These are phyloP conservation scores for Drechmeria coniospora DNA, from an alignment of 2,329 filamentous ascomycete genomes.

Conservation along the genomic window DNA sequence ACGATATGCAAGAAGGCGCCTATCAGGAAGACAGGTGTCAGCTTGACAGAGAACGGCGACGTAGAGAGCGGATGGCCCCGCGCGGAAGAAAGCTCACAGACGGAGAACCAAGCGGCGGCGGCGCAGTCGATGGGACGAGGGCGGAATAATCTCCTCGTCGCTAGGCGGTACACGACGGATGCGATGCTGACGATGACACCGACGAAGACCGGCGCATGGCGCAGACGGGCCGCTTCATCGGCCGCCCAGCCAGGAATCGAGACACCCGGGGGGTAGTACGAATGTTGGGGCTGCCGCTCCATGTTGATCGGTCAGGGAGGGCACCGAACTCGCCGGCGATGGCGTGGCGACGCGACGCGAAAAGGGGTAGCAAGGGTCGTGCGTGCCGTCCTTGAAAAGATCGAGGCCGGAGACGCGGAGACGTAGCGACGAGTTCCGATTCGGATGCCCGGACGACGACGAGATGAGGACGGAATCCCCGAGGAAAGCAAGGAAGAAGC, in stretches of 20 bases:
- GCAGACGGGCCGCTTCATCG: background rate
- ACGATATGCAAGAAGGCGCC: conserved; percentile 59
- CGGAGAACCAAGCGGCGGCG: background rate
- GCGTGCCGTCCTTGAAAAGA: no score
- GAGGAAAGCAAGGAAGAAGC: no score
- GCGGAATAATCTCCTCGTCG: background rate
- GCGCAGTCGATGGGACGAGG: background rate
- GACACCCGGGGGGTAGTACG: background rate
- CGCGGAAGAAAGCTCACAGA: no score
- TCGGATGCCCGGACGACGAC: no score
- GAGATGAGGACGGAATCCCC: no score
- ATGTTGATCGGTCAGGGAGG: no score
- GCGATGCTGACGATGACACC: background rate
- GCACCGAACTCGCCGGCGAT: no score
- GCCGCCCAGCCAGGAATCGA: background rate
- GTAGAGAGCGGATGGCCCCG: no score
- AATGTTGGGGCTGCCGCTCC: background rate
- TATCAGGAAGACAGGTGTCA: conserved; percentile 11
- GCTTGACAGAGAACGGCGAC: background rate
- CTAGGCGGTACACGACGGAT: background rate
- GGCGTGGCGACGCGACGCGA: background rate
- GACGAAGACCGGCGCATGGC: background rate
- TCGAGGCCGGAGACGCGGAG: no score
- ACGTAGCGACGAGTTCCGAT: no score
- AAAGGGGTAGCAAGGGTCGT: background rate